Evolutionary conservation across 148 eudicot species (phyloP), one percentile per base, ranked within the genome.

Genomic region (Polygonum maritimum): DNA sequence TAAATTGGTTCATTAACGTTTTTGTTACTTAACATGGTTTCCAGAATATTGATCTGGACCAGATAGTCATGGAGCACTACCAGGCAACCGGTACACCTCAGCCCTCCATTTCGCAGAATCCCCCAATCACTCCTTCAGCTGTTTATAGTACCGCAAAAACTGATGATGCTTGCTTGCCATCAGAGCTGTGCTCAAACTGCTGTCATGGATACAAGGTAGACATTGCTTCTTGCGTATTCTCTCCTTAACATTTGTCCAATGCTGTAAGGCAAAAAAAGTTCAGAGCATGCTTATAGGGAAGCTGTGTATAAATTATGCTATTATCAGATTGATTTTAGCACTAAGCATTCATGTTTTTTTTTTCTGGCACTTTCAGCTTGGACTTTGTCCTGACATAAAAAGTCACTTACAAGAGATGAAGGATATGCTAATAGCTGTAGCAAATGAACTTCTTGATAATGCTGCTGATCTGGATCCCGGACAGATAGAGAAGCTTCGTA

Each of bases 21-120:
- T 67, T 36, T 10, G 19, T 67, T 67, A 38, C 18, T 75, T 6
- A 16, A 48, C 78, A 71, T 79, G 69, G 22, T 73, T 76, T 76
- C 69, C 91, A 96, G 99, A 88, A 81, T 80, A 90, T 96, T 82
- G 99, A 96, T 74, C 87, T 96, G 82, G 99, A 96, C 85, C 89
- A 92, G 81, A 92, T 96, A 78, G 90, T 96, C 76, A 79, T 85
- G 88, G 89, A 89, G 77, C 94, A 92, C 84, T 89, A 81, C 80
- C 99, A 92, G 79, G 82, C 89, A 76, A 81, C 81, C 76, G 78
- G 80, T 74, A 86, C 92, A 38, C 98, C 98, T 79, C 91, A 85
- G 81, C 87, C 92, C 80, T 84, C 89, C 79, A 44, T 79, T 79
- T 83, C 91, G 40, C 85, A 78, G 76, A 45, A 76, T 82, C 87